Conservation (phyloP, 306 rosid species). For the Purshia tridentata region DNA sequence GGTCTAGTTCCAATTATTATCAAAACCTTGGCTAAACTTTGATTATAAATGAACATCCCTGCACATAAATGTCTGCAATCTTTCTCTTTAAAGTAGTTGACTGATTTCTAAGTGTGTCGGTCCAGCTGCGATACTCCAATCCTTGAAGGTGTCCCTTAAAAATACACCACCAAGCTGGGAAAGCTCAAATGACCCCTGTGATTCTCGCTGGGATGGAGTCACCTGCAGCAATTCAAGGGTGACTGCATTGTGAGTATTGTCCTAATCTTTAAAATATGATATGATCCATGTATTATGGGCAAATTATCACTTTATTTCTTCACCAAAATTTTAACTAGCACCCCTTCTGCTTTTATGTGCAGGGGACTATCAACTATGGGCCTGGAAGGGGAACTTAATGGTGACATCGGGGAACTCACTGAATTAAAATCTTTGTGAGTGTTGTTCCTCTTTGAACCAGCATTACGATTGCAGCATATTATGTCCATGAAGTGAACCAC, state of each 20-base stretch:
- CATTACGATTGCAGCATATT: neutral
- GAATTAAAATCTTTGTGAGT: slow-evolving; percentile 73
- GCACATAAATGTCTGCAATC: neutral
- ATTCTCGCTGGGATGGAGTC: slow-evolving; percentile 76
- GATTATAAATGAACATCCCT: neutral
- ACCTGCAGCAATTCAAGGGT: slow-evolving; percentile 68
- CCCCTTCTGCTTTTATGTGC: neutral
- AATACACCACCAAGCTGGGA: slow-evolving; percentile 75
- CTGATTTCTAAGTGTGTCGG: neutral
- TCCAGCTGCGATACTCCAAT: slow-evolving; percentile 53
- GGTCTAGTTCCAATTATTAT: neutral
- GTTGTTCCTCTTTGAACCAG: neutral
- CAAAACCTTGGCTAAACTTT: neutral
- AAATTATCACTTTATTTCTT: neutral
- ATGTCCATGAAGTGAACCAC: no score
- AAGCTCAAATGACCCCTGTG: slow-evolving; percentile 66
- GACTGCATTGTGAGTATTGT: slow-evolving; percentile 55
- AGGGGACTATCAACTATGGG: slow-evolving; percentile 67
- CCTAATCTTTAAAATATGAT: neutral
- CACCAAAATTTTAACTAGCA: no score
- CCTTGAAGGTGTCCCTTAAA: slow-evolving; percentile 49
- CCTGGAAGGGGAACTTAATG: slow-evolving; percentile 54
- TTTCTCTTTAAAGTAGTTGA: neutral
- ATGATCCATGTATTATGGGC: neutral
- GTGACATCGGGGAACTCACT: slow-evolving; percentile 59